These are phyloP conservation scores for Chaetomium cochliodes DNA, from an alignment of 495 filamentous ascomycete genomes.

Conservation along the genomic window DNA sequence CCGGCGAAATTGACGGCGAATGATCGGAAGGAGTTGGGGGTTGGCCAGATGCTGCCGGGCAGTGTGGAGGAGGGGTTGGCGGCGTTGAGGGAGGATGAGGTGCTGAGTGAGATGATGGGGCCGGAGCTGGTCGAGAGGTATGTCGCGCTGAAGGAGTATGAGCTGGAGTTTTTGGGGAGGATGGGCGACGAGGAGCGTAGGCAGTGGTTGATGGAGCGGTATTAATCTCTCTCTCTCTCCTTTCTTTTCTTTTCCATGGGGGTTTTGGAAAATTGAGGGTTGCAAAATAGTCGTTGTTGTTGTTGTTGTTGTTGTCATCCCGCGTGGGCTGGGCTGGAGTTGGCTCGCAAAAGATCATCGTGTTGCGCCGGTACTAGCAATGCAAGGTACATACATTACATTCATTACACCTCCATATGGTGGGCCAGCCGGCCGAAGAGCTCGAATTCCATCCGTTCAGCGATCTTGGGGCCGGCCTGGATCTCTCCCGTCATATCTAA, in stretches of 20 bases:
- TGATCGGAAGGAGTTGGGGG: conserved; percentile 53
- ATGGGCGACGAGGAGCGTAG: conserved; percentile 48
- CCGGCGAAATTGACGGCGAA: conserved; percentile 50
- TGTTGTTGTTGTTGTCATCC: too few species aligned
- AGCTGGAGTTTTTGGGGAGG: conserved; percentile 47
- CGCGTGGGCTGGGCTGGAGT: too few species aligned
- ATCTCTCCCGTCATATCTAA: too few species aligned
- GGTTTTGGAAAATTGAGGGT: too few species aligned
- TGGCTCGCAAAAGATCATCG: not conserved
- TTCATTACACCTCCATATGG: too few species aligned
- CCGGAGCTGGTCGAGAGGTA: conserved; percentile 58
- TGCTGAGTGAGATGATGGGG: conserved; percentile 50
- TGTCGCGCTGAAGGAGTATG: conserved; percentile 57
- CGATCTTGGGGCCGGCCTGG: too few species aligned
- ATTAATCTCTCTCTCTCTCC: conserved; percentile 32
- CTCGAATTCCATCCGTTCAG: too few species aligned
- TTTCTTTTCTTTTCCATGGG: too few species aligned
- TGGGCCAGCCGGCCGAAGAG: too few species aligned
- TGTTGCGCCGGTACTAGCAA: conserved; percentile 9
- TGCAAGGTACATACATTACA: not conserved
- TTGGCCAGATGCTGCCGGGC: conserved; percentile 52
- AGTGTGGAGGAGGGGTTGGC: conserved; percentile 54
- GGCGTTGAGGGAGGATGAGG: conserved; percentile 47
- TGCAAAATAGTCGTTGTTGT: too few species aligned
- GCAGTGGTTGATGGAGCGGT: conserved; percentile 62